Percentiles rank a stretch among this genome's conserved stretches.
phyloP scores from a whole-genome alignment of 1,284 basidiomycete species.

The Xerocomus amazonicus region DNA sequence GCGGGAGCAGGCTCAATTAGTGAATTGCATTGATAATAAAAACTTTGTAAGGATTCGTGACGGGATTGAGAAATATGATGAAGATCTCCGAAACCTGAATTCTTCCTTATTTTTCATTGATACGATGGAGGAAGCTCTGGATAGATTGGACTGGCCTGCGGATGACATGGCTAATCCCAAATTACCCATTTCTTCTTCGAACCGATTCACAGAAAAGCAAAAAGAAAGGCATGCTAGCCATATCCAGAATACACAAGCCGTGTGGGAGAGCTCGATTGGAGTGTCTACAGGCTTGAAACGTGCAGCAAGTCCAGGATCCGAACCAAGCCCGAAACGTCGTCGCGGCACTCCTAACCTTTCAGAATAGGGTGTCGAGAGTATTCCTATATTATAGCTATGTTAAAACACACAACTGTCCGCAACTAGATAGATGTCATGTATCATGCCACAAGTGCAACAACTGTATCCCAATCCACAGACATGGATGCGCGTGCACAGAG shows the following conservation, averaged over 20 bases:
- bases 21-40: too few species aligned
- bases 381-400: too few species aligned
- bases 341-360: background rate
- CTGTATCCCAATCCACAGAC: too few species aligned
- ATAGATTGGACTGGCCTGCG: background rate
- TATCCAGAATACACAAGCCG: background rate
- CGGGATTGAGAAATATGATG: background rate
- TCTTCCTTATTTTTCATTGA: background rate
- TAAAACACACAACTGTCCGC: too few species aligned
- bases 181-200: background rate
- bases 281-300: background rate
- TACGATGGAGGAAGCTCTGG: background rate
- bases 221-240: background rate
- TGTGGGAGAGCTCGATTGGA: background rate
- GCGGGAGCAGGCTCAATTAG: background rate
- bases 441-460: too few species aligned
- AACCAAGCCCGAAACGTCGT: background rate
- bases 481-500: too few species aligned
- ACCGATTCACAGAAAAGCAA: background rate
- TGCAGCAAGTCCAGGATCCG: background rate
- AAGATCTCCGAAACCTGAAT: background rate
- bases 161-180: background rate
- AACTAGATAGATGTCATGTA: too few species aligned
- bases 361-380: too few species aligned
- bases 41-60: too few species aligned